phyloP scores from a whole-genome alignment of 352 stramenopile species.

The Phytophthora tubulina region DNA sequence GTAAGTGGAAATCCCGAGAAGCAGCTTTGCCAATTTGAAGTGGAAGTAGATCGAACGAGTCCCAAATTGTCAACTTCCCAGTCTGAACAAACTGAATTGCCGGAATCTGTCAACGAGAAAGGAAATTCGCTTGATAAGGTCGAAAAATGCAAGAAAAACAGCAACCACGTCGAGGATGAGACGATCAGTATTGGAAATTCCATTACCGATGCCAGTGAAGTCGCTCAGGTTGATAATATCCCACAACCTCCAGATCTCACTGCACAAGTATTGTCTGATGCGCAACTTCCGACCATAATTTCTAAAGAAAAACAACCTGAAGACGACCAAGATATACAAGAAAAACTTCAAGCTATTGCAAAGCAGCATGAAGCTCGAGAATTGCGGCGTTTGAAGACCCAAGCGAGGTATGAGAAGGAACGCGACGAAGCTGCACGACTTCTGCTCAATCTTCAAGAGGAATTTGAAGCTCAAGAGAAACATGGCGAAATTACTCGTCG shows the following conservation, averaged over 20 bases:
- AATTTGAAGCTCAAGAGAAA: conserved; percentile 32
- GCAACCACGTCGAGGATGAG: neutral
- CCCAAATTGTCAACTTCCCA: neutral
- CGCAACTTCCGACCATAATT: neutral
- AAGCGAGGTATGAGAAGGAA: conserved; percentile 25
- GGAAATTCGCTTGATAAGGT: neutral
- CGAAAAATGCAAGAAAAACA: neutral
- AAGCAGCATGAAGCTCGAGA: conserved; percentile 35
- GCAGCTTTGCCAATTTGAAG: neutral
- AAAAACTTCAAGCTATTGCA: conserved; percentile 19
- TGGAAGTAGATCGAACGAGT: neutral
- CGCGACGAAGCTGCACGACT: conserved; percentile 18
- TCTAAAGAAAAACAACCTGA: neutral
- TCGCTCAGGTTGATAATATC: neutral
- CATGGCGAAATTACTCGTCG: conserved; percentile 6
- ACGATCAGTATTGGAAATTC: neutral
- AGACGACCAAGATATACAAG: conserved; percentile 1
- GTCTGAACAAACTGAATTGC: neutral
- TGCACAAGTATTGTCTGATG: no score
- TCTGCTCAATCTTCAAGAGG: conserved; percentile 31
- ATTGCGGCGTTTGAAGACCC: conserved; percentile 23
- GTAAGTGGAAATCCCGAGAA: neutral
- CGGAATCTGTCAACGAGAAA: neutral
- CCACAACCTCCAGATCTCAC: neutral
- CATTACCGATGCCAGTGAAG: neutral